Conservation (phyloP, 352 stramenopile species). For the Phytopythium montanum region DNA sequence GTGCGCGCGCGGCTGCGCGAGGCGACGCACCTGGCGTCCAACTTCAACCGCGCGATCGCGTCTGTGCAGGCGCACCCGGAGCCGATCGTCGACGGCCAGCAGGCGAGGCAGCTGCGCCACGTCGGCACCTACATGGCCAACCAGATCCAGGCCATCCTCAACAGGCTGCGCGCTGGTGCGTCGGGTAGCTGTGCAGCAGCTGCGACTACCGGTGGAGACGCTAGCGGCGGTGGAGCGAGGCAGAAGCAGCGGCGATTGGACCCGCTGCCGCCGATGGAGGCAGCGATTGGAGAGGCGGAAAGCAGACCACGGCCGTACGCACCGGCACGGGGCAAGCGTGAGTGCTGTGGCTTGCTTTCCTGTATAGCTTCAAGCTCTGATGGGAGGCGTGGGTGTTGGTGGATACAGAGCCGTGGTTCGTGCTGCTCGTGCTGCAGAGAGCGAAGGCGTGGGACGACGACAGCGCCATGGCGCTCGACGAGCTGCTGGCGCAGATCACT, state of each 20-base stretch:
- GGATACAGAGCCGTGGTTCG: conserved; percentile 69
- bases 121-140: conserved; percentile 87
- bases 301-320: conserved; percentile 29
- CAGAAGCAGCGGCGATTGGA: conserved; percentile 7
- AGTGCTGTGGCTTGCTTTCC: conserved; percentile 1
- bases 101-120: conserved; percentile 67
- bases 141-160: conserved; percentile 75
- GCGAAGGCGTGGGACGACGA: conserved; percentile 29
- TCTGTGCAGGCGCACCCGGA: conserved; percentile 55
- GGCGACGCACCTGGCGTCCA: conserved; percentile 57
- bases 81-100: conserved; percentile 35
- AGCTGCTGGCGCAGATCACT: conserved; percentile 50
- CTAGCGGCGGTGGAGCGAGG: background rate
- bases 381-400: background rate
- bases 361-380: background rate
- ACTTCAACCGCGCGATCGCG: conserved; percentile 65
- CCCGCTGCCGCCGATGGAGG: conserved; percentile 1
- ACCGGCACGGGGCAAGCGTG: conserved; percentile 63
- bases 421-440: conserved; percentile 50
- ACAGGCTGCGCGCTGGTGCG: conserved; percentile 22
- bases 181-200: background rate
- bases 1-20: conserved; percentile 53
- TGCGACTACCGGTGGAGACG: conserved; percentile 6
- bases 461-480: conserved; percentile 30
- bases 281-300: conserved; percentile 9